These are phyloP conservation scores for Tetrastigma voinierianum DNA, from an alignment of 164 flowering plant genomes.

Conservation along the genomic window DNA sequence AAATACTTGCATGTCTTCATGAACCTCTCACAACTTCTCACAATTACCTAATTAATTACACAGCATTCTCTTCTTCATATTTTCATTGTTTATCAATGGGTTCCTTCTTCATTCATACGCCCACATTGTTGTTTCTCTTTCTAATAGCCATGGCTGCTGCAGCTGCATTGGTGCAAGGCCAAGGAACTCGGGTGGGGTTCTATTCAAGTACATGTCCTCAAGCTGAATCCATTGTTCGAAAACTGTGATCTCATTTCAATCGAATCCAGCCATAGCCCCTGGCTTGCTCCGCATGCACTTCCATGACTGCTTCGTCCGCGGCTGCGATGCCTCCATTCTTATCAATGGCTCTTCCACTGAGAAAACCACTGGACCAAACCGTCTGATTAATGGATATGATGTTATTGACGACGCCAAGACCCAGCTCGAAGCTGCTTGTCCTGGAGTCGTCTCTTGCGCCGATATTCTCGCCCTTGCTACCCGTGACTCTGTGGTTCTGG, in stretches of 20 bases:
- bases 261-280: constrained; percentile 46
- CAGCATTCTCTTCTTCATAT: too few relatives aligned
- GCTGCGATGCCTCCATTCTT: constrained; percentile 72
- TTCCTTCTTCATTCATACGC: too few relatives aligned
- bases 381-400: constrained; percentile 43
- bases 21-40: too few relatives aligned
- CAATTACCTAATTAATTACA: too few relatives aligned
- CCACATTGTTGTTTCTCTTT: constrained; percentile 2
- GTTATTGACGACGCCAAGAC: constrained; percentile 63
- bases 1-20: too few relatives aligned
- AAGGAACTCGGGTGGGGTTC: constrained; percentile 46
- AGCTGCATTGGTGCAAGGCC: constrained; percentile 21
- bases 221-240: constrained; percentile 44
- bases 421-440: constrained; percentile 55
- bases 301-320: constrained; percentile 73
- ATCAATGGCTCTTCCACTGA: constrained; percentile 45
- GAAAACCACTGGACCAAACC: constrained; percentile 46
- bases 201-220: constrained; percentile 41
- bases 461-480: constrained; percentile 70
- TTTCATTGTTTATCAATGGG: too few relatives aligned
- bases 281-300: constrained; percentile 61
- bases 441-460: constrained; percentile 74
- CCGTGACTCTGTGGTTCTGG: constrained; percentile 60
- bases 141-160: constrained; percentile 3
- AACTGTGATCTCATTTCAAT: constrained; percentile 31